Conservation (phyloP, 2,329 filamentous ascomycete genomes). For the Clonostachys byssicola region DNA sequence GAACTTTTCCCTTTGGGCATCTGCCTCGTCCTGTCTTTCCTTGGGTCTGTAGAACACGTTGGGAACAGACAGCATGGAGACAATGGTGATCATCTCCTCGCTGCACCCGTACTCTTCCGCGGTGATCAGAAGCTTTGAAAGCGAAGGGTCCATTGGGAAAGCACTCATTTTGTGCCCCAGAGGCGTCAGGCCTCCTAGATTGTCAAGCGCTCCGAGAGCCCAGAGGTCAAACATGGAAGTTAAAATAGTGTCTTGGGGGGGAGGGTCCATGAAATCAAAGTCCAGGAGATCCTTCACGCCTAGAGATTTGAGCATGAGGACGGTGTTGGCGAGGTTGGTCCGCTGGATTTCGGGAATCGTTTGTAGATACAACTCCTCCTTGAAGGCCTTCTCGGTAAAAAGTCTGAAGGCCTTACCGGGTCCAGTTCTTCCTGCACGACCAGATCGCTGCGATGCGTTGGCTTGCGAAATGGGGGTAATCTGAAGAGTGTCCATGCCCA, state of each 20-base stretch:
- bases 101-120: slow-evolving; percentile 86
- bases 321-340: slow-evolving; percentile 92
- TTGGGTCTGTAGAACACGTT: slow-evolving; percentile 97
- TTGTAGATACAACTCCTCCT: slow-evolving; percentile 93
- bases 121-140: slow-evolving; percentile 92
- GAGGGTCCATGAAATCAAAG: slow-evolving; percentile 99
- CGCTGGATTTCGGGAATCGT: slow-evolving; percentile 97
- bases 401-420: slow-evolving; percentile 93
- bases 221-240: slow-evolving; percentile 97
- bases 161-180: slow-evolving; percentile 92
- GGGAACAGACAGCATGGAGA: slow-evolving; percentile 95
- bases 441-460: slow-evolving; percentile 89
- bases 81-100: slow-evolving; percentile 97
- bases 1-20: slow-evolving; percentile 93
- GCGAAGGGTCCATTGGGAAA: slow-evolving; percentile 95
- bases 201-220: slow-evolving; percentile 90
- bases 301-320: slow-evolving; percentile 88
- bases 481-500: slow-evolving; percentile 98
- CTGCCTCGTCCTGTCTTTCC: slow-evolving; percentile 93
- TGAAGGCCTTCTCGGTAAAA: slow-evolving; percentile 91
- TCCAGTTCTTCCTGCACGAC: slow-evolving; percentile 88
- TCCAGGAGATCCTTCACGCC: slow-evolving; percentile 92
- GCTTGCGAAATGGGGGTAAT: slow-evolving; percentile 97
- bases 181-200: slow-evolving; percentile 84
- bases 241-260: slow-evolving; percentile 94